Evolutionary conservation across 495 filamentous ascomycete genomes (phyloP), one percentile per base, ranked within the genome.

Genomic region (Aspergillus ostianus): DNA sequence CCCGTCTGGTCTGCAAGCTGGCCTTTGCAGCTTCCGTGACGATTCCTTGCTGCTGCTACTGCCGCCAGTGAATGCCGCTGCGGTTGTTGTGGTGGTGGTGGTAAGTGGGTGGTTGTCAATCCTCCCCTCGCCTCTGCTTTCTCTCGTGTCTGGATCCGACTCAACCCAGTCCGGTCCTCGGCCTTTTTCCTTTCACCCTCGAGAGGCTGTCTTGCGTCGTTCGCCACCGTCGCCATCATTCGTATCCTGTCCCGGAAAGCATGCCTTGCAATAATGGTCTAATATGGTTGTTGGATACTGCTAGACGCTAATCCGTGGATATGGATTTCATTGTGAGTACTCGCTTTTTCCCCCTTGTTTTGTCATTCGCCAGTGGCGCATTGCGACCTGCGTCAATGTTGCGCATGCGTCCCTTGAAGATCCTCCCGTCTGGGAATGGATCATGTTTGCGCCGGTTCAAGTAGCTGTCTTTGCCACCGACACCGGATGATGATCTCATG

Each of bases 271-370:
- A 71, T 63, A 55, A 75, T 77, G 72, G 67, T 56, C 54, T 76
- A 67, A 69, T 61, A 51, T 68, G 60, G 60, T 66, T 61, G 61
- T 56, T 62, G 59, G 60, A 64, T 55, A 58, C 63, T 68, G 61
- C 53, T 67, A 63, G 64, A 68, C 57, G 64, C 60, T 70, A 67
- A 72, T 68, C 60, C 51, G 60, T 67, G 55, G 67, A 69, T 60
- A 80, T 80, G 77, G 77, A 80, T 77, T 79, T 80, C 59, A 78
- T 80, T 69, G 77, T 80, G 58, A 68, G 76, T 73, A 13, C 20
- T 18, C 17, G 18, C 18, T 9, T 49, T 27, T 20, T 36, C 21
- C 32, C 18, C 10, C 8, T 49, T 54, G 19, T 60, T 12, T 48
- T 36, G 7, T 36, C 27, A 17, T 48, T 23, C 47, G 15, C 6